Evolutionary conservation across 768 basidiomycete genomes (phyloP).

Genomic region (Hydnum rufescens): DNA sequence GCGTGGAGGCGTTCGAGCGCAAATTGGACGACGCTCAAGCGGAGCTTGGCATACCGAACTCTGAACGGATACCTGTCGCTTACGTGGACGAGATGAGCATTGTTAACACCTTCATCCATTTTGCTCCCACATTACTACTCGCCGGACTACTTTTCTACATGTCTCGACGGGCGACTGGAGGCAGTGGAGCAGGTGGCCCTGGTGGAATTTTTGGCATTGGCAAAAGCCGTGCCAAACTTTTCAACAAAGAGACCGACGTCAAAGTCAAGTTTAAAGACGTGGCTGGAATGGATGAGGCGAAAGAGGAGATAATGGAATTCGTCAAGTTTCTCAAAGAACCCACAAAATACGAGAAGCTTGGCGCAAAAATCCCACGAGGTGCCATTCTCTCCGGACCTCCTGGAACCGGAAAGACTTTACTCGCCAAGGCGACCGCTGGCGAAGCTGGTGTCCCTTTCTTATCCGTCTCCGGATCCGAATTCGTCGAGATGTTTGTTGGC

Average conservation of each 20-base stretch:
- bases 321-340: slow-evolving; percentile 98
- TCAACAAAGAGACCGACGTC: slow-evolving; percentile 93
- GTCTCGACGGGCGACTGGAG: slow-evolving; percentile 45
- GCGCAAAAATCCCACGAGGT: slow-evolving; percentile 93
- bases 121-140: slow-evolving; percentile 87
- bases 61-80: slow-evolving; percentile 89
- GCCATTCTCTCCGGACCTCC: slow-evolving; percentile 91
- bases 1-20: slow-evolving; percentile 89
- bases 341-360: slow-evolving; percentile 79
- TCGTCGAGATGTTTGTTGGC: slow-evolving; percentile 99
- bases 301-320: slow-evolving; percentile 99
- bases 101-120: slow-evolving; percentile 60
- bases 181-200: slow-evolving; percentile 35
- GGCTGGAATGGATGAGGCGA: slow-evolving; percentile 99
- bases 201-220: slow-evolving; percentile 96
- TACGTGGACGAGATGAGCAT: slow-evolving; percentile 91
- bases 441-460: slow-evolving; percentile 97
- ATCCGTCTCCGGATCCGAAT: slow-evolving; percentile 95
- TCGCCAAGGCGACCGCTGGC: slow-evolving; percentile 96
- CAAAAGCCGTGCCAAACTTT: slow-evolving; percentile 83
- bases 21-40: slow-evolving; percentile 85
- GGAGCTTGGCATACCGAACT: slow-evolving; percentile 78
- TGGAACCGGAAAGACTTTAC: slow-evolving; percentile 92
- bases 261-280: slow-evolving; percentile 90
- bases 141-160: slow-evolving; percentile 81